Evolutionary conservation across 2,329 filamentous ascomycete species (phyloP), one percentile per base, ranked within the genome.

Genomic region (Ophiostoma montium): DNA sequence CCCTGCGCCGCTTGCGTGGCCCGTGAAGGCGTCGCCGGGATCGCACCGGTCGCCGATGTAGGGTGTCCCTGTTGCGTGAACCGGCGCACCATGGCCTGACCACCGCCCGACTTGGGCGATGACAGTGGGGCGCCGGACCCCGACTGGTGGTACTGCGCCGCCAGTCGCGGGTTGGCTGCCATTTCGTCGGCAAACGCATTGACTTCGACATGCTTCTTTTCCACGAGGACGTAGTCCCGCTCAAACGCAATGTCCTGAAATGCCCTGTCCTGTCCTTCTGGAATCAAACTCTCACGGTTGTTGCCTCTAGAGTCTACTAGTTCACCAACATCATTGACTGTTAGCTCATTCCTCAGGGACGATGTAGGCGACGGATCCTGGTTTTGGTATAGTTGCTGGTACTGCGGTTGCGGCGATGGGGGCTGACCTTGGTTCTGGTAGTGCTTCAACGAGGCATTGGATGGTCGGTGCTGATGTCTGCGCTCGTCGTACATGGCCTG

Each of bases 151-250:
- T 53, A 53, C 55, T 73, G 63, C 52, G 71, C 66, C 55, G 76
- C 73, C 19, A 80, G 66, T 46, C 80, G 80, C 44, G 85, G 84
- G 59, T 85, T 90, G 47, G 88, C 84, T 41, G 87, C 89, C 61
- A 98, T 71, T 65, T 96, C 90, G 64, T 98, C 92, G 19, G 92
- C 92, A 59, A 98, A 84, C 3, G 92, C 92, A 63, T 98, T 96
- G 46, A 98, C 90, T 63, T 96, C 90, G 11, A 98, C 89, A 18
- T 88, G 84, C 55, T 84, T 81, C 69, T 95, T 95, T 67, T 98
- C 92, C 12, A 98, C 86, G 23, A 96, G 74, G 18, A 98, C 90
- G 59, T 96, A 98, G 56, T 96, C 92, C 55, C 90, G 80, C 61
- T 95, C 89, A 57, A 94, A 84, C 1, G 85, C 85, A 45, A 94